phyloP scores from a whole-genome alignment of 345 rosid genomes.

The Populus deltoides region DNA sequence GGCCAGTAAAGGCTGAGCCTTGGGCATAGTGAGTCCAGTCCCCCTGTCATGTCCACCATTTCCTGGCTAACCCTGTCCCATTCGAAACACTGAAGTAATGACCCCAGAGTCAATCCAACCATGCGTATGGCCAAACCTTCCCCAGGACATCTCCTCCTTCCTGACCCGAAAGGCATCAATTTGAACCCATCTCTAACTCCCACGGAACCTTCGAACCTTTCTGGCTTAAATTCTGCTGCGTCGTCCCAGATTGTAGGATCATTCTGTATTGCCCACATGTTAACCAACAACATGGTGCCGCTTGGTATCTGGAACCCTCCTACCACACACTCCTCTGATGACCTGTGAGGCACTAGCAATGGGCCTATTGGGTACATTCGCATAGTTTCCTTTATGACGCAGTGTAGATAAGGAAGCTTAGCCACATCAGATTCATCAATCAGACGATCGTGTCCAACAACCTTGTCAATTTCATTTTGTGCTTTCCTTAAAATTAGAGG shows the following conservation, averaged over 20 bases:
- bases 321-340: constrained; percentile 30
- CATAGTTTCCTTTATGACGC: constrained; percentile 52
- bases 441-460: constrained; percentile 17
- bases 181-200: constrained; percentile 31
- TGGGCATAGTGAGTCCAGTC: constrained; percentile 29
- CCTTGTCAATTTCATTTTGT: constrained; percentile 28
- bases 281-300: constrained; percentile 39
- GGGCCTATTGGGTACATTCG: constrained; percentile 45
- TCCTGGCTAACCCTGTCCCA: constrained; percentile 4
- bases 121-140: constrained; percentile 30
- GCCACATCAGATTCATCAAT: constrained; percentile 26
- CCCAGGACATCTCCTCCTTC: constrained; percentile 48
- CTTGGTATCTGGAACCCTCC: constrained; percentile 38
- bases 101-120: constrained; percentile 24
- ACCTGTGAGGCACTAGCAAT: constrained; percentile 38
- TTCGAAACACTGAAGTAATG: constrained; percentile 38
- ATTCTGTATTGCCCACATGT: constrained; percentile 38
- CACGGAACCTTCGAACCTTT: constrained; percentile 32
- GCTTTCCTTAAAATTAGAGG: constrained; percentile 24
- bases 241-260: constrained; percentile 42
- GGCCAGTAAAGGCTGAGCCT: constrained; percentile 31
- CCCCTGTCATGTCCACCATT: constrained; percentile 32
- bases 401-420: constrained; percentile 27
- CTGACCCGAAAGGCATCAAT: constrained; percentile 41
- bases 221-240: constrained; percentile 36